Evolutionary conservation across 495 filamentous ascomycete species (phyloP).

Genomic region (Recurvomyces mirabilis): DNA sequence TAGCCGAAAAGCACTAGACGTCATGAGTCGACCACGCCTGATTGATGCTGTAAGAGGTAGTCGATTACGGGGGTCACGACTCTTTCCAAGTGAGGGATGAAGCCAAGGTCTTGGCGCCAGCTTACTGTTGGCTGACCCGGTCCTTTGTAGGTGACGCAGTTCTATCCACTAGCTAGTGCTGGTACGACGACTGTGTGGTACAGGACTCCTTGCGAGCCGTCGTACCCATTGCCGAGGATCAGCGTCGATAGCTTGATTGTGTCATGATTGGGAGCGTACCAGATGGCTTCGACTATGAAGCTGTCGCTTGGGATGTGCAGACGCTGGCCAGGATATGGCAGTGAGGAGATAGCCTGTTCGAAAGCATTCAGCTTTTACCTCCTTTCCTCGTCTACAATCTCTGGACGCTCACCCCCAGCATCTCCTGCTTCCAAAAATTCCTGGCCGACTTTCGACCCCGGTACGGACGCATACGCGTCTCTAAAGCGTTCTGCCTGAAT

Average conservation of each 20-base stretch:
- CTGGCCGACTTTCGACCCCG: too few species aligned
- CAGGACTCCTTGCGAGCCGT: constrained; percentile 37
- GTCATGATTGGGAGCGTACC: not conserved
- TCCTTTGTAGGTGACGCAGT: constrained; percentile 39
- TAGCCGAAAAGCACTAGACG: constrained; percentile 22
- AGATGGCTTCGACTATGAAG: constrained; percentile 25
- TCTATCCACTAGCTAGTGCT: constrained; percentile 34
- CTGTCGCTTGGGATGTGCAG: constrained; percentile 23
- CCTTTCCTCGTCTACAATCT: too few species aligned
- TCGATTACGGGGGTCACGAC: constrained; percentile 38
- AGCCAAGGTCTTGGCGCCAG: constrained; percentile 36
- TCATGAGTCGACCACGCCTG: constrained; percentile 25
- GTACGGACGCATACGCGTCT: too few species aligned
- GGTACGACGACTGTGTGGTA: constrained; percentile 29
- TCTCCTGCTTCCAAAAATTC: too few species aligned
- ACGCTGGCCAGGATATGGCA: constrained; percentile 32
- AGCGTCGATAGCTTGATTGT: constrained; percentile 25
- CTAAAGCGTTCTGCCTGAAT: too few species aligned
- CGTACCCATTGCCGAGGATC: constrained; percentile 34
- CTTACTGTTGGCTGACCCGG: constrained; percentile 39
- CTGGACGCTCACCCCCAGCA: too few species aligned
- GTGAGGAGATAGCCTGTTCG: constrained; percentile 18
- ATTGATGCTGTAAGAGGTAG: constrained; percentile 23
- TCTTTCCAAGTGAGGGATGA: constrained; percentile 40
- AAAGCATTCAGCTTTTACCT: too few species aligned